A percentile compares a stretch with the other conserved stretches of the same genome.
These are phyloP conservation scores for Hyphodiscus hymeniophilus DNA, from an alignment of 495 filamentous ascomycete species.

Conservation along the genomic window DNA sequence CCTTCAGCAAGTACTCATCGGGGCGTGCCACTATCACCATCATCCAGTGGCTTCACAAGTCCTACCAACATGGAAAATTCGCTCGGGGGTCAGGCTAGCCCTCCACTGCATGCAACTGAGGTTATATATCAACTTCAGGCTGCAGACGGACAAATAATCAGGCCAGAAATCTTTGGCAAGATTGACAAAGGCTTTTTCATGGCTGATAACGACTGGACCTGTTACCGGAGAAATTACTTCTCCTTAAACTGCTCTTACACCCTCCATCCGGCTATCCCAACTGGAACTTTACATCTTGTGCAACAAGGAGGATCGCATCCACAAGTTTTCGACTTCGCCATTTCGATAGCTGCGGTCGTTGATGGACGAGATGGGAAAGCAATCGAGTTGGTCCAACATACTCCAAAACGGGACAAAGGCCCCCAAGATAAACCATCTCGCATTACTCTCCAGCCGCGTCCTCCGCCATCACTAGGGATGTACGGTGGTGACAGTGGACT, in stretches of 20 bases:
- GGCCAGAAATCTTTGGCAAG: slow-evolving; percentile 70
- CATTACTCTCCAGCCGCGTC: slow-evolving; percentile 59
- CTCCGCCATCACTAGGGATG: slow-evolving; percentile 35
- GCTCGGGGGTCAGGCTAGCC: slow-evolving; percentile 30
- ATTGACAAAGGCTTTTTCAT: slow-evolving; percentile 93
- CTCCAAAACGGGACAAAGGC: slow-evolving; percentile 89
- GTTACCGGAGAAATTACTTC: slow-evolving; percentile 93
- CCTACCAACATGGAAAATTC: slow-evolving; percentile 24
- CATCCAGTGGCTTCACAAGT: slow-evolving; percentile 31
- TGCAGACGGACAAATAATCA: slow-evolving; percentile 50
- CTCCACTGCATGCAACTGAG: slow-evolving; percentile 53
- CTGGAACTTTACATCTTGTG: slow-evolving; percentile 12
- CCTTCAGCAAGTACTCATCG: slow-evolving; percentile 36
- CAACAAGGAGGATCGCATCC: slow-evolving; percentile 23
- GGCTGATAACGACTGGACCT: slow-evolving; percentile 85
- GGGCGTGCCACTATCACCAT: slow-evolving; percentile 44
- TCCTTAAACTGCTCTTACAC: slow-evolving; percentile 77
- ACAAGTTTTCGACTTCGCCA: slow-evolving; percentile 60
- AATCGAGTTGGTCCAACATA: slow-evolving; percentile 89
- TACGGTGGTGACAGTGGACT: slow-evolving; percentile 10
- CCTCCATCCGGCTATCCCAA: slow-evolving; percentile 41
- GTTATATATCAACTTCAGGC: slow-evolving; percentile 50
- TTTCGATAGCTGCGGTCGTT: slow-evolving; percentile 83
- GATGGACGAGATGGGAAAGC: slow-evolving; percentile 68
- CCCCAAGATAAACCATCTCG: slow-evolving; percentile 72